phyloP scores from a whole-genome alignment of 768 basidiomycete species.

The Leccinum pellstonianum region DNA sequence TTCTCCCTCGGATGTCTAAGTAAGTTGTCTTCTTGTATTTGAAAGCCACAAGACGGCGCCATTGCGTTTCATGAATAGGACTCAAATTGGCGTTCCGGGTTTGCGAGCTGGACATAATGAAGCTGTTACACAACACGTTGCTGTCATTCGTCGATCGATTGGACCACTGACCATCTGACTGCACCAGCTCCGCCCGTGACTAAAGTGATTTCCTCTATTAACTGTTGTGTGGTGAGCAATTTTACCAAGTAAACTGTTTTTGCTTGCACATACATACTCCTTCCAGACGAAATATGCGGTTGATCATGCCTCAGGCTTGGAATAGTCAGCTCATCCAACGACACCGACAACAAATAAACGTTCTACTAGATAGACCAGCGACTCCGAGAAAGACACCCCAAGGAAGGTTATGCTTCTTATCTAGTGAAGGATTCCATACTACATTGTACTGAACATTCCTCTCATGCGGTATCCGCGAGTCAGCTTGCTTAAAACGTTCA shows the following conservation, averaged over 20 bases:
- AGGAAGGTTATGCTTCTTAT: slow-evolving; percentile 30
- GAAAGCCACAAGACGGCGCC: slow-evolving; percentile 53
- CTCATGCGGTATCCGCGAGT: slow-evolving; percentile 33
- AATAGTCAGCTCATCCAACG: not conserved
- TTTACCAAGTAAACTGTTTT: not conserved
- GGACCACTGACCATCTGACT: slow-evolving; percentile 43
- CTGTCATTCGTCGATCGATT: slow-evolving; percentile 1
- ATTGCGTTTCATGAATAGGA: slow-evolving; percentile 53
- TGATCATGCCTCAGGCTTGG: slow-evolving; percentile 14
- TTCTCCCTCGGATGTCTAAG: slow-evolving; percentile 42
- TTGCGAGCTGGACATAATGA: slow-evolving; percentile 48
- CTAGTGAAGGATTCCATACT: not conserved
- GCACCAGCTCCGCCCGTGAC: slow-evolving; percentile 43
- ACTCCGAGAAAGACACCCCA: slow-evolving; percentile 32
- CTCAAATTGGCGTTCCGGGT: slow-evolving; percentile 58
- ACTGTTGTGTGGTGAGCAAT: not conserved
- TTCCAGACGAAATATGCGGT: slow-evolving; percentile 16
- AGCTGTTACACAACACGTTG: slow-evolving; percentile 22
- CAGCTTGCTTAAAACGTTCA: slow-evolving; percentile 38
- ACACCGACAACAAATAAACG: not conserved
- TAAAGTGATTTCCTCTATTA: slow-evolving; percentile 45
- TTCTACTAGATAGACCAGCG: slow-evolving; percentile 28
- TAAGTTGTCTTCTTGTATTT: slow-evolving; percentile 61
- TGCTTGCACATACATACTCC: slow-evolving; percentile 8
- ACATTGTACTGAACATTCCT: slow-evolving; percentile 18